A percentile compares a stretch with the other conserved stretches of the same genome.
These are phyloP conservation scores for Sporothrix schenckii DNA, from an alignment of 2,329 filamentous ascomycete species.

Conservation along the genomic window DNA sequence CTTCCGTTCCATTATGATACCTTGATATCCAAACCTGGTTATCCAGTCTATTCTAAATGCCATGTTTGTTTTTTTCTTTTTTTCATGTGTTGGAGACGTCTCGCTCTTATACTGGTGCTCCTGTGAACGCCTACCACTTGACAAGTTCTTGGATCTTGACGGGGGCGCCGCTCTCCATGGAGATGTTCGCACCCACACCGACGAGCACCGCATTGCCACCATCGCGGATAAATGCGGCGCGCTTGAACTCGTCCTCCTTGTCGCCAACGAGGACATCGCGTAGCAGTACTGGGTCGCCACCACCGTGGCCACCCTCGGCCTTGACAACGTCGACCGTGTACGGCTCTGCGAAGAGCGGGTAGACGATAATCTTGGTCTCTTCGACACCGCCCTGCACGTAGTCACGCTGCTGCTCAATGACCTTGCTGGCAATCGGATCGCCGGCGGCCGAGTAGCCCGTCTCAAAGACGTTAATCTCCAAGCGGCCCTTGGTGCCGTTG, in stretches of 20 bases:
- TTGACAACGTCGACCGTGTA: constrained; percentile 57
- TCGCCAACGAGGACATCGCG: constrained; percentile 57
- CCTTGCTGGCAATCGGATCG: constrained; percentile 41
- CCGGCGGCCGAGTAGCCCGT: constrained; percentile 64
- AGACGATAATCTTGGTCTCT: constrained; percentile 52
- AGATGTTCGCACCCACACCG: constrained; percentile 62
- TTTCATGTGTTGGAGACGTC: not conserved
- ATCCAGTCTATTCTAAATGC: constrained; percentile 3
- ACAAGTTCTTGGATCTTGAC: constrained; percentile 59
- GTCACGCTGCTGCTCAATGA: constrained; percentile 49
- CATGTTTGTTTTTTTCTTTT: not conserved
- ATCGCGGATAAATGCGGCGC: constrained; percentile 62
- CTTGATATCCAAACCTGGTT: not conserved
- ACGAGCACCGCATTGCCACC: constrained; percentile 62
- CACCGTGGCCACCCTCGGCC: constrained; percentile 60
- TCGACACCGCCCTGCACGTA: constrained; percentile 56
- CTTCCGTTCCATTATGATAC: constrained; percentile 1
- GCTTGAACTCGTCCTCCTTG: constrained; percentile 52
- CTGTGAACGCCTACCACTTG: constrained; percentile 1
- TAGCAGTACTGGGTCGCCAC: constrained; percentile 60
- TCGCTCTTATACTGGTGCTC: not conserved
- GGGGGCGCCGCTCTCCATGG: constrained; percentile 59
- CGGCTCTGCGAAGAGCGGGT: constrained; percentile 47
- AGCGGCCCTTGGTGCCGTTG: constrained; percentile 60
- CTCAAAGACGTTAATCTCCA: constrained; percentile 66